Conservation (phyloP, 768 basidiomycete species). For the Mycena polygramma region DNA sequence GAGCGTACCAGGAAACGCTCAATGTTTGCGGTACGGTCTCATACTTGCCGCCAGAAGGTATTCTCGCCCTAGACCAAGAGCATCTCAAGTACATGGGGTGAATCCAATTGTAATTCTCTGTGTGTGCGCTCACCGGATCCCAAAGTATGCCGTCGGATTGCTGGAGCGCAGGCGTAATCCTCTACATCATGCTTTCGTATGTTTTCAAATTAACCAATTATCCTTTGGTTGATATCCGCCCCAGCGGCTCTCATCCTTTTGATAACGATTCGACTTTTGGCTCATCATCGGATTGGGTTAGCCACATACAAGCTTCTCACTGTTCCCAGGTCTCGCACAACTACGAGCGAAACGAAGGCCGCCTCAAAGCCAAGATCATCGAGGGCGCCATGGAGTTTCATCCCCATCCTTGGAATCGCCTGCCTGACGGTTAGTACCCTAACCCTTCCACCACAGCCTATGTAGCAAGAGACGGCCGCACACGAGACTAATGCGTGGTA, state of each 20-base stretch:
- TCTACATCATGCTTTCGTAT: slow-evolving; percentile 88
- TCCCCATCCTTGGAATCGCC: slow-evolving; percentile 63
- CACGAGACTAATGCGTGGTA: slow-evolving; percentile 11
- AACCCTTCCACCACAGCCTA: slow-evolving; percentile 10
- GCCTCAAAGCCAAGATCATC: slow-evolving; percentile 79
- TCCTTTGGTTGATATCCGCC: neutral
- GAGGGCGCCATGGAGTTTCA: slow-evolving; percentile 71
- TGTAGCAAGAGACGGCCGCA: neutral
- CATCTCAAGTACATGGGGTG: slow-evolving; percentile 76
- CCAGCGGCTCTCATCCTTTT: slow-evolving; percentile 83
- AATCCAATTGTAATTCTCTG: neutral
- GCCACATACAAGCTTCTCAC: slow-evolving; percentile 52
- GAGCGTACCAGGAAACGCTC: slow-evolving; percentile 84
- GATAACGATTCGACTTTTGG: slow-evolving; percentile 64
- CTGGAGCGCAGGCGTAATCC: slow-evolving; percentile 87
- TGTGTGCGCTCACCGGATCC: neutral
- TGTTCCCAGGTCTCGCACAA: slow-evolving; percentile 56
- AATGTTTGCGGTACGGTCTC: slow-evolving; percentile 92
- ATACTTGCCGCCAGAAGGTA: slow-evolving; percentile 88
- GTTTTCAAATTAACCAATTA: slow-evolving; percentile 44
- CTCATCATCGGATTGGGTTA: slow-evolving; percentile 54
- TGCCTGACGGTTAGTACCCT: slow-evolving; percentile 68
- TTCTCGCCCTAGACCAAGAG: slow-evolving; percentile 82
- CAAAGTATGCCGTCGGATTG: slow-evolving; percentile 89
- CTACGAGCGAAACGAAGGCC: slow-evolving; percentile 65